These are phyloP conservation scores for Aegilops speltoides DNA, from an alignment of 176 grass and related monocot species.

Conservation along the genomic window DNA sequence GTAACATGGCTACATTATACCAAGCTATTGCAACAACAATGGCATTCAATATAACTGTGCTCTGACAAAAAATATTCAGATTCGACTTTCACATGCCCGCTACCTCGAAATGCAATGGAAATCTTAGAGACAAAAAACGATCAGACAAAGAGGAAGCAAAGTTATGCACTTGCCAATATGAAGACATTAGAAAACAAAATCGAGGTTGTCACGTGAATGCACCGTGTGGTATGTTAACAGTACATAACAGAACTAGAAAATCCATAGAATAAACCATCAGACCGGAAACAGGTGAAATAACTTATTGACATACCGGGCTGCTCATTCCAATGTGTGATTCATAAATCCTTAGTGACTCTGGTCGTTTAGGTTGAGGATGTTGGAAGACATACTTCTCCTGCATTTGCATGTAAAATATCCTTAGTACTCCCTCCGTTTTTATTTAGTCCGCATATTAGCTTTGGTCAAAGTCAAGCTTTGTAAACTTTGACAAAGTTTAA, in stretches of 20 bases:
- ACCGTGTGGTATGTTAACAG: background rate
- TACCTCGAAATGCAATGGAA: background rate
- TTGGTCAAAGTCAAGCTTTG: too few relatives aligned
- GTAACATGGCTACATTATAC: slow-evolving; percentile 6
- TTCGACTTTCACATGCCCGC: background rate
- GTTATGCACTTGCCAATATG: background rate
- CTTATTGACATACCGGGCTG: slow-evolving; percentile 61
- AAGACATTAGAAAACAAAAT: background rate
- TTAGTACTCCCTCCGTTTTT: too few relatives aligned
- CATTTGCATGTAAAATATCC: slow-evolving; percentile 32
- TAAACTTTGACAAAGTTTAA: too few relatives aligned
- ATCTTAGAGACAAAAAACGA: slow-evolving; percentile 7
- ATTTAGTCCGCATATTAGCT: too few relatives aligned
- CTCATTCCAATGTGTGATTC: slow-evolving; percentile 99
- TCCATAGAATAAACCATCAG: background rate
- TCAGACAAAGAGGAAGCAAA: background rate
- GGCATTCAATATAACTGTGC: slow-evolving; percentile 20
- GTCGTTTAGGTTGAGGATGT: slow-evolving; percentile 87
- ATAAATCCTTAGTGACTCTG: slow-evolving; percentile 87
- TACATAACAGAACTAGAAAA: background rate
- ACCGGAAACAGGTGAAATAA: background rate
- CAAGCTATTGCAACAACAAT: background rate
- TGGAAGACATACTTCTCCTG: slow-evolving; percentile 92
- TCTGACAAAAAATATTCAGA: slow-evolving; percentile 5
- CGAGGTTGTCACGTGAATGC: background rate